phyloP scores from a whole-genome alignment of 2,329 filamentous ascomycete species.

The Graphiopsis chlorocephala region DNA sequence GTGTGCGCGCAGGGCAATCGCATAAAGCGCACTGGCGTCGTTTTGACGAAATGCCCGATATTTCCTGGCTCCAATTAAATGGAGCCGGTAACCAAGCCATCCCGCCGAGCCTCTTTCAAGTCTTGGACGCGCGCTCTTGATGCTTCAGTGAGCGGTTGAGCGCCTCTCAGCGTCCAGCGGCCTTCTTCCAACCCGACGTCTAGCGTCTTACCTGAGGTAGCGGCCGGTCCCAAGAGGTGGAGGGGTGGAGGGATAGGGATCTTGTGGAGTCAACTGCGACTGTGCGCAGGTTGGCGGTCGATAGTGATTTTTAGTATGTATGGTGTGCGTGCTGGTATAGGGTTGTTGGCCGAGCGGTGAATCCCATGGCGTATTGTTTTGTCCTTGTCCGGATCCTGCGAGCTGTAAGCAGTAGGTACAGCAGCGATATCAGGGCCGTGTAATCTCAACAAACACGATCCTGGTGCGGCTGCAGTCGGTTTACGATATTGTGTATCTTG shows the following conservation, averaged over 20 bases:
- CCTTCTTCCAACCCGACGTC: background rate
- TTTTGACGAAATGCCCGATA: conserved; percentile 4
- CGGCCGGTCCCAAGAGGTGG: background rate
- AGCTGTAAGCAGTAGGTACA: conserved; percentile 10
- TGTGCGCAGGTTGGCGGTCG: background rate
- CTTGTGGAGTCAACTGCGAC: background rate
- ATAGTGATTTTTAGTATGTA: background rate
- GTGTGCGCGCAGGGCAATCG: background rate
- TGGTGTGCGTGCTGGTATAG: background rate
- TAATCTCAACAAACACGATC: conserved; percentile 2
- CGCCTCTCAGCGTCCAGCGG: background rate
- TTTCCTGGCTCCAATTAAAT: background rate
- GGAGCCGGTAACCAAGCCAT: conserved; percentile 8
- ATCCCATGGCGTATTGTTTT: background rate
- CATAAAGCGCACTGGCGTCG: background rate
- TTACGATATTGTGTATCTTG: background rate
- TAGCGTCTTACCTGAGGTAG: background rate
- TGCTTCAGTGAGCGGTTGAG: conserved; percentile 3
- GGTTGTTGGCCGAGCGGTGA: conserved; percentile 4
- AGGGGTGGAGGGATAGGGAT: background rate
- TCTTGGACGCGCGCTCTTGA: conserved; percentile 5
- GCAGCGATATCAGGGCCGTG: background rate
- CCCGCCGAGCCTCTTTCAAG: conserved; percentile 13
- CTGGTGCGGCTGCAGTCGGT: background rate
- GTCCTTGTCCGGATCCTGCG: background rate